phyloP scores from a whole-genome alignment of 345 rosid genomes.

The Cardamine chenopodiifolia region DNA sequence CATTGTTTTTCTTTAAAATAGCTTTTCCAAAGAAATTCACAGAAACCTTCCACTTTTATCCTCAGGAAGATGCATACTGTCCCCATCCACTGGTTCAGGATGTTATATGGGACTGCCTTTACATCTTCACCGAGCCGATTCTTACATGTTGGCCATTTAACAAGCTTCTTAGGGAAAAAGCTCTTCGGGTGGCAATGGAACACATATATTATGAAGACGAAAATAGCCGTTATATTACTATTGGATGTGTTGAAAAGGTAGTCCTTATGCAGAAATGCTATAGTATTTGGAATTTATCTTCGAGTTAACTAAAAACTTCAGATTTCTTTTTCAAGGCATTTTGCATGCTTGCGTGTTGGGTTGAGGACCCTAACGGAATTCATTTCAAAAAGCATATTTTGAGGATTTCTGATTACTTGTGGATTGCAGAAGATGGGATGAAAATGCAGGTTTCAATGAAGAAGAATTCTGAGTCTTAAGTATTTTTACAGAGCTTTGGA shows the following conservation, averaged over 20 bases:
- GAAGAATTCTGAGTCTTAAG: background rate
- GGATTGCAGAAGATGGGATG: slow-evolving; percentile 98
- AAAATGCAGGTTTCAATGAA: slow-evolving; percentile 61
- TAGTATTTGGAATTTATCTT: background rate
- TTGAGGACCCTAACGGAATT: slow-evolving; percentile 69
- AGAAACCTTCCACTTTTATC: slow-evolving; percentile 3
- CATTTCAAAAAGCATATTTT: slow-evolving; percentile 77
- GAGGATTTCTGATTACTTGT: slow-evolving; percentile 72
- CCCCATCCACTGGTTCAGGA: slow-evolving; percentile 64
- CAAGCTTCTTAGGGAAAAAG: slow-evolving; percentile 52
- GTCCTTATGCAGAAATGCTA: background rate
- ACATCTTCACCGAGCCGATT: slow-evolving; percentile 55
- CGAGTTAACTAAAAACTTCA: slow-evolving; percentile 16
- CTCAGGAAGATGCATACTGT: slow-evolving; percentile 61
- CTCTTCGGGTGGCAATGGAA: slow-evolving; percentile 57
- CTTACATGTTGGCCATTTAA: slow-evolving; percentile 62
- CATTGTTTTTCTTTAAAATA: slow-evolving; percentile 1
- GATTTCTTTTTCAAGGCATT: slow-evolving; percentile 21
- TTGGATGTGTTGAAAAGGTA: slow-evolving; percentile 70
- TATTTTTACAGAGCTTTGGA: slow-evolving; percentile 63
- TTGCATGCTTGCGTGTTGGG: slow-evolving; percentile 83
- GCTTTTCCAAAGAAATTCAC: background rate
- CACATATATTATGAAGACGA: slow-evolving; percentile 73
- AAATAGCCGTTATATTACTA: slow-evolving; percentile 66
- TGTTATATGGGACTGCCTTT: slow-evolving; percentile 60